A percentile compares a stretch with the other conserved stretches of the same genome.
Conservation (phyloP, 2,329 filamentous ascomycete species). For the Zelopaecilomyces penicillatus region DNA sequence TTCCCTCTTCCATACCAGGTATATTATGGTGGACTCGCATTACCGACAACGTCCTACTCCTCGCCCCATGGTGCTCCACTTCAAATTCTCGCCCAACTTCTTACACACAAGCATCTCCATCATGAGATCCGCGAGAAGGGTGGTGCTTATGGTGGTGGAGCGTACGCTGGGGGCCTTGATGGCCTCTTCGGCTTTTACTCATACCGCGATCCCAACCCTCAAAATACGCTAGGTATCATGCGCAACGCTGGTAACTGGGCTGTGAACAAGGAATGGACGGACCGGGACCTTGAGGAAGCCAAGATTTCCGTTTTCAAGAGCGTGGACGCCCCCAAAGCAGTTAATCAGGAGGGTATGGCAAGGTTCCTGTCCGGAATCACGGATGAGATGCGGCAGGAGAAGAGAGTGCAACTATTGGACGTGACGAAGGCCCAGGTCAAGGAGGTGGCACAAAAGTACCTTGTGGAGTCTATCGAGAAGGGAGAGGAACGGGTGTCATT, state of each 20-base stretch:
- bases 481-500: constrained; percentile 59
- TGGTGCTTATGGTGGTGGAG: constrained; percentile 89
- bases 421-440: constrained; percentile 74
- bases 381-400: constrained; percentile 78
- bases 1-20: constrained; percentile 96
- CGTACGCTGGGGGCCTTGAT: constrained; percentile 69
- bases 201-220: constrained; percentile 91
- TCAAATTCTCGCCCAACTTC: constrained; percentile 79
- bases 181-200: constrained; percentile 92
- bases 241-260: constrained; percentile 75
- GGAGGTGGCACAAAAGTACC: constrained; percentile 70
- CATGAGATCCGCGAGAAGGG: constrained; percentile 98
- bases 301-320: constrained; percentile 92
- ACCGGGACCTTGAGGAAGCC: constrained; percentile 85
- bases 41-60: constrained; percentile 78
- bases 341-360: constrained; percentile 80
- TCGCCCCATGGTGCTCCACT: constrained; percentile 68
- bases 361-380: constrained; percentile 79
- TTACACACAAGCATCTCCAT: constrained; percentile 94
- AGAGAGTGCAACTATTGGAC: constrained; percentile 77
- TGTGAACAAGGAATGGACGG: constrained; percentile 69
- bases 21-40: constrained; percentile 78
- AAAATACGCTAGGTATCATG: constrained; percentile 83
- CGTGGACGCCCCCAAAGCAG: constrained; percentile 79
- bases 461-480: constrained; percentile 58